A percentile compares a stretch with the other conserved stretches of the same genome.
These are phyloP conservation scores for Tolypocladium paradoxum DNA, from an alignment of 2,329 filamentous ascomycete species.

Conservation along the genomic window DNA sequence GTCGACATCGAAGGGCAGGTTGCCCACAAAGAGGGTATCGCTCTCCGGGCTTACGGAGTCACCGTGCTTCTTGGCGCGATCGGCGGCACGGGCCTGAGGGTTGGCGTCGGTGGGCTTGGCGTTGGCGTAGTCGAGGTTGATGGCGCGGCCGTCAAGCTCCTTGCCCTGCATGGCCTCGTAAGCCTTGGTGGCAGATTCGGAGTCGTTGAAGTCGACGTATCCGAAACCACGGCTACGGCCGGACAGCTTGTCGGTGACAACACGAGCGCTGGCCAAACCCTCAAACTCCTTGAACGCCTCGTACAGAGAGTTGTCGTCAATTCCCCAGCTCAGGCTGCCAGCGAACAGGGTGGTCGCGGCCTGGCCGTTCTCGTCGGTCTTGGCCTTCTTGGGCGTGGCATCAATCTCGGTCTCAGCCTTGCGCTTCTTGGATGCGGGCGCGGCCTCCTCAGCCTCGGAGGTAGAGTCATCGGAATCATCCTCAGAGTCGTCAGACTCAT, in stretches of 20 bases:
- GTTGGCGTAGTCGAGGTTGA: slow-evolving; percentile 73
- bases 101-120: slow-evolving; percentile 47
- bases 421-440: slow-evolving; percentile 34
- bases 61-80: slow-evolving; percentile 60
- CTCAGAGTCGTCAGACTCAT: slow-evolving; percentile 14
- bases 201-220: slow-evolving; percentile 74
- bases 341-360: slow-evolving; percentile 62
- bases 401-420: slow-evolving; percentile 38
- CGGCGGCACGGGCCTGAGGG: slow-evolving; percentile 45
- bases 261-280: slow-evolving; percentile 60
- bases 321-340: slow-evolving; percentile 82
- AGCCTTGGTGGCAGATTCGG: slow-evolving; percentile 59
- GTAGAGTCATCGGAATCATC: slow-evolving; percentile 21
- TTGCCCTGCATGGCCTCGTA: slow-evolving; percentile 63
- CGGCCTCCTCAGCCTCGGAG: slow-evolving; percentile 25
- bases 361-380: slow-evolving; percentile 38
- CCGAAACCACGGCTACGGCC: slow-evolving; percentile 87
- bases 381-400: slow-evolving; percentile 54
- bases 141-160: slow-evolving; percentile 61
- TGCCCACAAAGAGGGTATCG: slow-evolving; percentile 85
- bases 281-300: slow-evolving; percentile 74
- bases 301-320: slow-evolving; percentile 73
- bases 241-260: slow-evolving; percentile 72
- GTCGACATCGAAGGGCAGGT: slow-evolving; percentile 74
- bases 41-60: slow-evolving; percentile 70